Base-by-base conservation (phyloP, 495 filamentous ascomycete genomes). In the Parathielavia hyrcaniae region DNA sequence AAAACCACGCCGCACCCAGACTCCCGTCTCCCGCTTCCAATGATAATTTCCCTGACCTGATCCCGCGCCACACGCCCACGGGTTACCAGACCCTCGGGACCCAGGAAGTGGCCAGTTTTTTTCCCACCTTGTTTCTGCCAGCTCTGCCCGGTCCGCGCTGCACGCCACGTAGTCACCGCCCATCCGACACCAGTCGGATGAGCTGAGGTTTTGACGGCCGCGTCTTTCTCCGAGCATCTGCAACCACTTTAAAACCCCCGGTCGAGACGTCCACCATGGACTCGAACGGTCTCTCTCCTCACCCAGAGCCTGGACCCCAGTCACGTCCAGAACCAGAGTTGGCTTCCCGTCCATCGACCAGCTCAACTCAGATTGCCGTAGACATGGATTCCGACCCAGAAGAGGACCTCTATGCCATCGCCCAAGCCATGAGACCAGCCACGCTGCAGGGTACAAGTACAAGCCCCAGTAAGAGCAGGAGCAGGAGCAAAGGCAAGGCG, bases 61-160 rank as follows among this genome's bases (percentile, higher is more conserved):
- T 58, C 40, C 19, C 55, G 55, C 26, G 47, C 47, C 55, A 58
- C 47, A 36, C 55, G 45, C n/a, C n/a, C n/a, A n/a, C n/a, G n/a
- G n/a, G n/a, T 40, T 58, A 44, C 55, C 55, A 51, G 48, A 58
- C 34, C 40, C 55, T 36, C 55, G 55, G 55, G 55, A 35, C 30
- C 48, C 38, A 23, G 36, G 22, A n/a, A 35, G 34, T 45, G n/a
- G n/a, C n/a, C 40, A 44, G 26, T 17, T 19, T 19, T 26, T 14
- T 16, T 2, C 35, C 36, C 17, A 17, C 36, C 12, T 14, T n/a
- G 14, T 2, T 14, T 20, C 11, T 26, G 26, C 6, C 30, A 11
- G 1, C 6, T n/a, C 13, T 20, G 8, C 44, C n/a, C 35, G 19
- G 19, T 1, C 20, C 19, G 10, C 41, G 19, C 43, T 36, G 13